Conservation (phyloP, 371 early-diverging fungal species). For the Mycotypha africana region DNA sequence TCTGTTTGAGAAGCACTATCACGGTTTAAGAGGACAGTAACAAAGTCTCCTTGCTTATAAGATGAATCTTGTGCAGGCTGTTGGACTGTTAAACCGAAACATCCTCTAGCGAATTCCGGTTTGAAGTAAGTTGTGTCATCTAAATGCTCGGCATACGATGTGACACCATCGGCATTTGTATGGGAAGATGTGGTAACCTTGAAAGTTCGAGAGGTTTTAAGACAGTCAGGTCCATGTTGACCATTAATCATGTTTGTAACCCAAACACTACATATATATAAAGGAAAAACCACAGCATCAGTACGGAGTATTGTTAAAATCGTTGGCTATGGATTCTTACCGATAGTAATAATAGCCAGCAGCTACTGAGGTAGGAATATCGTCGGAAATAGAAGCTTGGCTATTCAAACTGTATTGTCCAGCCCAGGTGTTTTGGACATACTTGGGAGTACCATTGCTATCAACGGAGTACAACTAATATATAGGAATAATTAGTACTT, state of each 20-base stretch:
- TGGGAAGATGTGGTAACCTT: conserved; percentile 47
- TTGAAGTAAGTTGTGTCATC: conserved; percentile 14
- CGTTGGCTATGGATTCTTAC: conserved; percentile 6
- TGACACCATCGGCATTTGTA: conserved; percentile 40
- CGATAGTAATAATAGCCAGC: conserved; percentile 26
- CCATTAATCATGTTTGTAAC: conserved; percentile 27
- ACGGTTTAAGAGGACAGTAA: conserved; percentile 11
- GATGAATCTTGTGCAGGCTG: conserved; percentile 12
- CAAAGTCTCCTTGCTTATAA: conserved; percentile 6
- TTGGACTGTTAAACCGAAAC: conserved; percentile 22
- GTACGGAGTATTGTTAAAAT: too few species aligned
- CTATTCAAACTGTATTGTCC: conserved; percentile 19
- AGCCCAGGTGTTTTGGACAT: conserved; percentile 21
- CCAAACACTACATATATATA: conserved; percentile 19
- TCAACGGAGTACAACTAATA: conserved; percentile 31
- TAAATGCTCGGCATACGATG: conserved; percentile 25
- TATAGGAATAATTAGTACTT: background rate
- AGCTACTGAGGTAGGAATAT: conserved; percentile 18
- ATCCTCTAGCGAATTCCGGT: conserved; percentile 18
- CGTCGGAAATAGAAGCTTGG: conserved; percentile 21
- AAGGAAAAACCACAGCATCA: background rate
- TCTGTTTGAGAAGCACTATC: conserved; percentile 24
- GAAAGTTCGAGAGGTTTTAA: conserved; percentile 43
- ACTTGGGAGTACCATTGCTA: conserved; percentile 10
- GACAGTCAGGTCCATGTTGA: conserved; percentile 26